Base-by-base conservation (phyloP, 192 early-diverging fungal genomes). In the Coemansia erecta region DNA sequence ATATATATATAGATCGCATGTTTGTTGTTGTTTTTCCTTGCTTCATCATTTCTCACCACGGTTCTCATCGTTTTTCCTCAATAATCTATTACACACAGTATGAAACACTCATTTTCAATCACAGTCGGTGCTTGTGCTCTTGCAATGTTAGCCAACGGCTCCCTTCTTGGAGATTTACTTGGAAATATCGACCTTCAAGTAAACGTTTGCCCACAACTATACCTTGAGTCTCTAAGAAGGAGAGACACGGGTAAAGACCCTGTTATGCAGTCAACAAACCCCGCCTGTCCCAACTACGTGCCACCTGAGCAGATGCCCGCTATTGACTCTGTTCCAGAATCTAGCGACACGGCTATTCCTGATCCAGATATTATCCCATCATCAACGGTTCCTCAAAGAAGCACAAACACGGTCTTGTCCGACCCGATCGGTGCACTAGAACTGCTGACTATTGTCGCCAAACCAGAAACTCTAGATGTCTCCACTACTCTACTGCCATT, bases 261-360 rank as follows among this genome's bases (percentile, higher is more conserved):
- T 0, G 52, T 45, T 31, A 42, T 50, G 4, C 72, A 75, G 40
- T 69, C 72, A 17, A 58, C 23, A 53, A 75, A 75, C 21, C 66
- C 66, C 3, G 72, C 66, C 8, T 75, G 72, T 22, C 66, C 66
- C 17, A 75, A 69, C 58, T 69, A 75, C 28, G 59, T 66, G n/a
- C 66, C 72, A 15, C 62, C 72, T 2, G 48, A 22, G 21, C 43
- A 42, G 37, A 17, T 8, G 24, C 12, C 24, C 17, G 35, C 43
- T 17, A 49, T 40, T 40, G 35, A 54, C 37, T 31, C 53, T 13
- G 50, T 33, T 10, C 22, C 47, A 12, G 47, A 12, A 49, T 49
- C 47, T 14, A 14, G 28, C n/a, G 9, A 19, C 49, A 51, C 23
- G 3, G 1, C 26, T 17, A 15, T 31, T 54, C 15, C 24, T 15